Conservation (phyloP, 345 rosid species). For the Stellera chamaejasme region DNA sequence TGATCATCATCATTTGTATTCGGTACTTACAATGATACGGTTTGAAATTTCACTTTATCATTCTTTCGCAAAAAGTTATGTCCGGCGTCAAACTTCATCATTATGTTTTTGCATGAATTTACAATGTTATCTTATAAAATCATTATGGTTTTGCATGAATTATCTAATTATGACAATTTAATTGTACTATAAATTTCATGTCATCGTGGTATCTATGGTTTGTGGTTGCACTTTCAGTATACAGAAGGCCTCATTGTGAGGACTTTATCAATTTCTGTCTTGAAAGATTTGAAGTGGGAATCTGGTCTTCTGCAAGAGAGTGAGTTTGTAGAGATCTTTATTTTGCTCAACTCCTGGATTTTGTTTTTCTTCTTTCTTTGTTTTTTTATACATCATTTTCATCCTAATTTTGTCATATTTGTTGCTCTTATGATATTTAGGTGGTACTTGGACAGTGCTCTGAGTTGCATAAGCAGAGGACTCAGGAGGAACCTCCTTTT, state of each 20-base stretch:
- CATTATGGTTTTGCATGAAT: background rate
- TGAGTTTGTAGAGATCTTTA: background rate
- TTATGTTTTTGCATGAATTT: background rate
- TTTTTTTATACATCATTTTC: background rate
- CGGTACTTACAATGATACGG: too few relatives aligned
- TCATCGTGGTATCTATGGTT: background rate
- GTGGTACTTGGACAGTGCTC: constrained; percentile 11
- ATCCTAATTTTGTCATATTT: too few relatives aligned
- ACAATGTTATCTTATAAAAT: too few relatives aligned
- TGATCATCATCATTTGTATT: constrained; percentile 4
- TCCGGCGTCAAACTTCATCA: too few relatives aligned
- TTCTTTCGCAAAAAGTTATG: too few relatives aligned
- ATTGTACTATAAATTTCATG: too few relatives aligned
- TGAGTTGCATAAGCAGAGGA: constrained; percentile 15
- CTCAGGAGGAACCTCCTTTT: constrained; percentile 23
- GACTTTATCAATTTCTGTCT: constrained; percentile 35
- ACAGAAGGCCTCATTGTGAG: constrained; percentile 34
- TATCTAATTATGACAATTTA: too few relatives aligned
- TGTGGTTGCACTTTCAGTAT: constrained; percentile 18
- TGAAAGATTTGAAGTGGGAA: constrained; percentile 40
- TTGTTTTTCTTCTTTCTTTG: background rate
- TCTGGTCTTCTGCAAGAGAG: constrained; percentile 38
- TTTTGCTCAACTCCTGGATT: background rate
- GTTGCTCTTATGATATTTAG: constrained; percentile 4
- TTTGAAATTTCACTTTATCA: too few relatives aligned